A percentile compares a stretch with the other conserved stretches of the same genome.
phyloP scores from a whole-genome alignment of 2,329 filamentous ascomycete genomes.

The Nannizzia gypsea region DNA sequence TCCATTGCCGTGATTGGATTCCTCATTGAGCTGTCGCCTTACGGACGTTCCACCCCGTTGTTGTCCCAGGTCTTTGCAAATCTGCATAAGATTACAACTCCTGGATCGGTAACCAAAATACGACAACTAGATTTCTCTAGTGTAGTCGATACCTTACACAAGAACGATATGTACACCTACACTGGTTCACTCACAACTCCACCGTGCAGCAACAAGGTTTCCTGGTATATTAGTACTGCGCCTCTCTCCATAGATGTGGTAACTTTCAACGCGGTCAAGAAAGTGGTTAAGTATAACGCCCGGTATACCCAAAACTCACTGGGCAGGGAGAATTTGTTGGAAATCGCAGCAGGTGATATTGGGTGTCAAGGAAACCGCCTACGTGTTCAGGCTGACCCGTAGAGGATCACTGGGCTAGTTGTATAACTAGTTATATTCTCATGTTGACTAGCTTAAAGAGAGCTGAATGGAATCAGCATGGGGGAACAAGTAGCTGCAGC shows the following conservation, averaged over 20 bases:
- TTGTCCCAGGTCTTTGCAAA: background rate
- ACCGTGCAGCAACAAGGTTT: conserved; percentile 48
- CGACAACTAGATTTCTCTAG: background rate
- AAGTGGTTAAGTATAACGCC: conserved; percentile 27
- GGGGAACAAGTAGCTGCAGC: too few relatives aligned
- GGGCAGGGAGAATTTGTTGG: background rate
- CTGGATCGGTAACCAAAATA: background rate
- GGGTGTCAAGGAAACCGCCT: background rate
- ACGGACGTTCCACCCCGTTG: background rate
- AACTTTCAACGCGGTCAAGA: conserved; percentile 41
- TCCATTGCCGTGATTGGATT: background rate
- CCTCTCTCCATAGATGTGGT: conserved; percentile 37
- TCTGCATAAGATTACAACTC: background rate
- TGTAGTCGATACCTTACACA: background rate
- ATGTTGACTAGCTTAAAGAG: too few relatives aligned
- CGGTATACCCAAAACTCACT: conserved; percentile 11
- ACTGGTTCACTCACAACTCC: conserved; percentile 51
- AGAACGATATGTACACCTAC: conserved; percentile 28
- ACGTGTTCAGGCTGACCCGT: background rate
- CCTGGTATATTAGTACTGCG: conserved; percentile 40
- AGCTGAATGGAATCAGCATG: too few relatives aligned
- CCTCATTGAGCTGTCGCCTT: background rate
- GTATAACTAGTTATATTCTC: too few relatives aligned
- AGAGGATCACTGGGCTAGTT: background rate
- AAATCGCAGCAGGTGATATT: background rate